Evolutionary conservation across 73 alveolate species (phyloP).

Genomic region (Paramecium primaurelia): DNA sequence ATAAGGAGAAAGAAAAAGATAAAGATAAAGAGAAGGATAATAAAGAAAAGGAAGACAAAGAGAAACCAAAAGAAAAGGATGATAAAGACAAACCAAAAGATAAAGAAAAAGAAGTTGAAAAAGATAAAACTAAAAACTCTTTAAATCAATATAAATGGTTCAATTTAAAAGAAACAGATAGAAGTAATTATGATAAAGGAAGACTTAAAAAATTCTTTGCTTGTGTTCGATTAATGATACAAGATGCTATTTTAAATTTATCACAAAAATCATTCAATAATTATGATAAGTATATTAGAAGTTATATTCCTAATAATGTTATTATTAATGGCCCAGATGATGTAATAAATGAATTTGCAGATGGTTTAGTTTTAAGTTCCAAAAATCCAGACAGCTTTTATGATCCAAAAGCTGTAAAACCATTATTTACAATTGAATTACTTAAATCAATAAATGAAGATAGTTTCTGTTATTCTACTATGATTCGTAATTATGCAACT

Average conservation of each 20-base stretch:
- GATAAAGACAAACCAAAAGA: background rate
- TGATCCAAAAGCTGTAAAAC: conserved; percentile 73
- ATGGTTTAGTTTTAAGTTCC: conserved; percentile 68
- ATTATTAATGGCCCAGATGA: conserved; percentile 76
- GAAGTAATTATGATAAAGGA: conserved; percentile 96
- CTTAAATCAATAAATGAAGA: conserved; percentile 62
- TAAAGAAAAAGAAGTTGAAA: background rate
- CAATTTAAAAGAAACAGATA: conserved; percentile 92
- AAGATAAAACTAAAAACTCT: background rate
- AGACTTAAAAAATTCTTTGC: conserved; percentile 95
- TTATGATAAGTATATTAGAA: conserved; percentile 85
- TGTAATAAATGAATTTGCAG: conserved; percentile 80
- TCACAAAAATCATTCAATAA: conserved; percentile 84
- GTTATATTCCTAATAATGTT: conserved; percentile 85
- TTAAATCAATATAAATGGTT: conserved; percentile 67
- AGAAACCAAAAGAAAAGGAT: background rate
- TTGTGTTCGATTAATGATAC: conserved; percentile 92
- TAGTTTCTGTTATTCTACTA: conserved; percentile 76
- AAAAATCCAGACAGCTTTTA: conserved; percentile 69
- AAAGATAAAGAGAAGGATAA: background rate
- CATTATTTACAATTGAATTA: conserved; percentile 78
- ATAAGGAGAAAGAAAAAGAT: background rate
- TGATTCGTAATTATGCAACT: conserved; percentile 86
- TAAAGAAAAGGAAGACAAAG: background rate
- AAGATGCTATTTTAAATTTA: conserved; percentile 86